Percentiles rank a stretch among this genome's conserved stretches.
These are phyloP conservation scores for Solidago caesia DNA, from an alignment of 129 eudicot species.

Conservation along the genomic window DNA sequence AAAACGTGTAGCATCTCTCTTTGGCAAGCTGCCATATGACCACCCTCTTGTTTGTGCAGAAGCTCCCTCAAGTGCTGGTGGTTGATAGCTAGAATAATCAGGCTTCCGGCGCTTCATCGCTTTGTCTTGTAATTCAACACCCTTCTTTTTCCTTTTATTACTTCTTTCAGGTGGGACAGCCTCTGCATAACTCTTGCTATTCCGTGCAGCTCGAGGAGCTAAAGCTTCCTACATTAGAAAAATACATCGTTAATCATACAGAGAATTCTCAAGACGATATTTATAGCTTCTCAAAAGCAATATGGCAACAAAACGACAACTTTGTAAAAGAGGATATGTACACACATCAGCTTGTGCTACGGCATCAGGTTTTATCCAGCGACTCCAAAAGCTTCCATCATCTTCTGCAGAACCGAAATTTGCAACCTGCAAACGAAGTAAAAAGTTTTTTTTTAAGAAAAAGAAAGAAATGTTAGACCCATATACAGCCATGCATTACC, in stretches of 20 bases:
- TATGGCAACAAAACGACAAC: constrained; percentile 5
- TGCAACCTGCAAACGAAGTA: constrained; percentile 70
- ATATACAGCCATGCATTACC: background rate
- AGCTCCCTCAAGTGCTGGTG: constrained; percentile 87
- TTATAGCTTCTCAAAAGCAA: constrained; percentile 11
- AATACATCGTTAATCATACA: background rate
- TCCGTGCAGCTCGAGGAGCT: constrained; percentile 97
- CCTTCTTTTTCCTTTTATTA: constrained; percentile 86
- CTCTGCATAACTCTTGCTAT: constrained; percentile 84
- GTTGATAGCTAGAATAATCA: constrained; percentile 49
- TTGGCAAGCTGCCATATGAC: constrained; percentile 89
- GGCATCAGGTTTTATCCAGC: constrained; percentile 96
- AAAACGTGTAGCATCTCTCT: constrained; percentile 98
- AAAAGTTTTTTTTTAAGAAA: background rate
- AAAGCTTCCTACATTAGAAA: constrained; percentile 62
- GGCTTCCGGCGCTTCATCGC: constrained; percentile 69
- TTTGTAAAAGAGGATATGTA: background rate
- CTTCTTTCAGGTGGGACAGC: constrained; percentile 50
- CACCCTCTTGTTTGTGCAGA: constrained; percentile 93
- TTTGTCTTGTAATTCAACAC: constrained; percentile 55
- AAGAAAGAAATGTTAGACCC: background rate
- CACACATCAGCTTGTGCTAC: constrained; percentile 82
- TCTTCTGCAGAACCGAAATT: constrained; percentile 90
- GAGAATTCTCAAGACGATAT: background rate
- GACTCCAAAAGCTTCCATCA: constrained; percentile 98